phyloP scores from a whole-genome alignment of 345 rosid species.

The Fremontodendron californicum region DNA sequence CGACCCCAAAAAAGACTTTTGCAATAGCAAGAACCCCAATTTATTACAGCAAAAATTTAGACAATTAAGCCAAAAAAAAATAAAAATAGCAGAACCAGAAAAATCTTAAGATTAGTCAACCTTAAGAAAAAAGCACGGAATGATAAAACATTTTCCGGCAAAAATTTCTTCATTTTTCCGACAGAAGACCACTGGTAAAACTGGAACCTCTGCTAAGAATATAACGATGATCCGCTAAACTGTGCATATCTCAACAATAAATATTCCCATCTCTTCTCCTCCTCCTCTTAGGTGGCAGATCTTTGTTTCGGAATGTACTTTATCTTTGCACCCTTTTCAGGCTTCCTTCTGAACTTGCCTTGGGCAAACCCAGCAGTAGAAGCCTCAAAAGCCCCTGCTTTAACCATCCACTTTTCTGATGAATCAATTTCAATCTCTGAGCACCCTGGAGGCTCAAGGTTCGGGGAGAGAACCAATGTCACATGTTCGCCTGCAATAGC shows the following conservation, averaged over 20 bases:
- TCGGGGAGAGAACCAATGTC: conserved; percentile 51
- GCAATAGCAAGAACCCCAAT: conserved; percentile 22
- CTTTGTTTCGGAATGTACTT: conserved; percentile 76
- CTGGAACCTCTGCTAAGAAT: conserved; percentile 66
- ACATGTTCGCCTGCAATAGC: conserved; percentile 64
- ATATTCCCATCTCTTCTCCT: conserved; percentile 8
- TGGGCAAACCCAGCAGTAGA: conserved; percentile 28
- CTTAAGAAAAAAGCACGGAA: conserved; percentile 9
- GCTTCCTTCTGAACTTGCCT: conserved; percentile 43
- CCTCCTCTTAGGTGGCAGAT: conserved; percentile 23
- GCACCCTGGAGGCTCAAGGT: conserved; percentile 29
- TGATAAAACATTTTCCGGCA: conserved; percentile 23
- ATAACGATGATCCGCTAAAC: conserved; percentile 23
- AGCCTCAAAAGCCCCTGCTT: conserved; percentile 14
- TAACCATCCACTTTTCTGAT: conserved; percentile 30
- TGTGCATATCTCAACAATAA: conserved; percentile 39
- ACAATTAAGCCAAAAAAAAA: conserved; percentile 16
- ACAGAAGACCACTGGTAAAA: conserved; percentile 61
- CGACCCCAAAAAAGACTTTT: neutral
- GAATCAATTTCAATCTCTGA: conserved; percentile 24
- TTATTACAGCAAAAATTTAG: conserved; percentile 36
- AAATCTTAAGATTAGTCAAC: conserved; percentile 14
- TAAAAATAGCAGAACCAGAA: neutral
- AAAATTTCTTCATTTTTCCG: conserved; percentile 24
- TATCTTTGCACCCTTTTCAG: conserved; percentile 61